Conservation (phyloP, 805 yeast genomes). For the Tetrapisispora arboricola region DNA sequence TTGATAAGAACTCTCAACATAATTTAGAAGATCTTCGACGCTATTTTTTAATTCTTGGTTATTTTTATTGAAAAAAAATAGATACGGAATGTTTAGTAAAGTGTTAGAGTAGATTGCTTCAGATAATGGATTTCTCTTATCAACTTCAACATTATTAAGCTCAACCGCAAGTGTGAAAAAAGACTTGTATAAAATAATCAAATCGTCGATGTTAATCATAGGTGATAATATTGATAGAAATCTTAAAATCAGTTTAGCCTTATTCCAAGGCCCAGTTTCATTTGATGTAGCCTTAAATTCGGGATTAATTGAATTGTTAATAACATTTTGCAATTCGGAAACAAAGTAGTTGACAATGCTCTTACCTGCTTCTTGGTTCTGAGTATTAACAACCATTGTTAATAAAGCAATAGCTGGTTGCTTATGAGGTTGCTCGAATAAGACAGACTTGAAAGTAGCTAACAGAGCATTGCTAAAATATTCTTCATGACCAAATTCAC, state of each 20-base stretch:
- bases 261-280: constrained; percentile 54
- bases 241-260: constrained; percentile 59
- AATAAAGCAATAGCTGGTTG: constrained; percentile 60
- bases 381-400: constrained; percentile 54
- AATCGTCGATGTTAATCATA: constrained; percentile 43
- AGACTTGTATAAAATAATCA: constrained; percentile 40
- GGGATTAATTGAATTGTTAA: constrained; percentile 31
- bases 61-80: constrained; percentile 36
- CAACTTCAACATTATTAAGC: constrained; percentile 34
- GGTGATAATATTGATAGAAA: constrained; percentile 59
- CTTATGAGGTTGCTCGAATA: constrained; percentile 87
- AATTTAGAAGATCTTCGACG: constrained; percentile 37
- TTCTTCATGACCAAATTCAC: constrained; percentile 54
- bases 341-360: constrained; percentile 61
- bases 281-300: constrained; percentile 23
- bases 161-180: constrained; percentile 47
- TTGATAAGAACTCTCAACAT: constrained; percentile 31
- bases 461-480: constrained; percentile 49
- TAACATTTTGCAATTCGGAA: constrained; percentile 45
- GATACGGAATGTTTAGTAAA: constrained; percentile 55
- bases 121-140: constrained; percentile 46
- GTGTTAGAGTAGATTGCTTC: constrained; percentile 59
- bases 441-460: constrained; percentile 55
- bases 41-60: constrained; percentile 21
- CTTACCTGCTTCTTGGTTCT: constrained; percentile 55